Evolutionary conservation across 2,329 filamentous ascomycete species (phyloP), one percentile per base, ranked within the genome.

Genomic region (Canariomyces notabilis): DNA sequence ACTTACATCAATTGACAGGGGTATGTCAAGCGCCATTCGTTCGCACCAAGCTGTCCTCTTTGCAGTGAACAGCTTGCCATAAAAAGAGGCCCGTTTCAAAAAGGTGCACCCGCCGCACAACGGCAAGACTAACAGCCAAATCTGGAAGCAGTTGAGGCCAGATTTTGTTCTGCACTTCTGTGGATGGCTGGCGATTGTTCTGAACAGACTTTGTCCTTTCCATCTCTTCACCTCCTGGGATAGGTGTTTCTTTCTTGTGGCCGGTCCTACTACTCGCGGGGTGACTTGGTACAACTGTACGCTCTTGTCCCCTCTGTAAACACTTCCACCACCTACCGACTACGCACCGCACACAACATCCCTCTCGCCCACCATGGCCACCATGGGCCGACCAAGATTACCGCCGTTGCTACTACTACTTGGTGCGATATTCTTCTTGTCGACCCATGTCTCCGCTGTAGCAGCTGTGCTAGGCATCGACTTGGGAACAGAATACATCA

Each of bases 401-500:
- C 67, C 65, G 49, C 64, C 64, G 31, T 60, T 66, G 49, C 61
- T 60, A 32, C 58, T 67, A 46, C 52, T 70, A 37, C 60, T 70
- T 37, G 66, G 64, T 39, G 57, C 65, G 51, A 53, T 70, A 40
- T 65, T 73, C 48, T 55, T 74, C 44, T 72, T 73, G 51, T 67
- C 68, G 21, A 61, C 68, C 37, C 67, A 78, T 55, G 75, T 74
- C 34, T 69, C 75, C 34, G 77, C 77, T 20, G 69, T 70, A 40
- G 72, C 88, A 7, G 88, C 89, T 43, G 90, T 97, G 15, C 74
- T 98, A 18, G 93, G 93, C 53, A 79, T 98, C 60, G 93, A 98
- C 68, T 76, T 98, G 44, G 93, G 93, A 57, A 96, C 93, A 46
- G 89, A 95, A 66, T 96, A 95, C 71, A 87, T 98, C 72, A 98